Evolutionary conservation across 192 early-diverging fungal genomes (phyloP).

Genomic region (Linnemannia schmuckeri): DNA sequence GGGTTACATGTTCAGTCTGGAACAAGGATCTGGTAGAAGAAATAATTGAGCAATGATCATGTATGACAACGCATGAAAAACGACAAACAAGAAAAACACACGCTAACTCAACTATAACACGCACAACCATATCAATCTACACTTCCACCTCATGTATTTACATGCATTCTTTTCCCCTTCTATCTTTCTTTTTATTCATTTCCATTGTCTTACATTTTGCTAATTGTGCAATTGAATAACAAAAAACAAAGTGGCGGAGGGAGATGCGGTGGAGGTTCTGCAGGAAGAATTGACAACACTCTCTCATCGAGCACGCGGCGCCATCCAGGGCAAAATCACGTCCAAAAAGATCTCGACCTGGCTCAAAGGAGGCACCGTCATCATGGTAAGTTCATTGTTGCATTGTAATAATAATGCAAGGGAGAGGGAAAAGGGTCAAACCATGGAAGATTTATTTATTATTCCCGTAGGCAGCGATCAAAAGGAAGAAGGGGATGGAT

Average conservation of each 20-base stretch:
- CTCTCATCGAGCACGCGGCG: constrained; percentile 12
- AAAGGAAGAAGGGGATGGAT: background rate
- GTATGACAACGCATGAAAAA: too few relatives aligned
- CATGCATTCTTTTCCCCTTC: constrained; percentile 4
- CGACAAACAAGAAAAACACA: too few relatives aligned
- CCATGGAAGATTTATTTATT: background rate
- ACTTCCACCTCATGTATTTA: background rate
- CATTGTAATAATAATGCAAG: background rate
- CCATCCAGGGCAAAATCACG: constrained; percentile 42
- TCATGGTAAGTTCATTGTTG: background rate
- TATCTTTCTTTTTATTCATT: background rate
- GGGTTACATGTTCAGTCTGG: too few relatives aligned
- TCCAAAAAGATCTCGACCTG: constrained; percentile 49
- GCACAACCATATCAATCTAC: background rate
- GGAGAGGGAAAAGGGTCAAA: background rate
- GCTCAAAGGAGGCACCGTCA: constrained; percentile 26
- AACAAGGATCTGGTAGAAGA: too few relatives aligned
- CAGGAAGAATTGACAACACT: constrained; percentile 26
- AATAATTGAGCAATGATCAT: too few relatives aligned
- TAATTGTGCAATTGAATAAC: background rate
- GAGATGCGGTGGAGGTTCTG: constrained; percentile 29
- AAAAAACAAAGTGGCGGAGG: constrained; percentile 37
- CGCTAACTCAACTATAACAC: background rate
- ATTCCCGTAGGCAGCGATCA: background rate
- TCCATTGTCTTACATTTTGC: background rate